A percentile compares a stretch with the other conserved stretches of the same genome.
Conservation (phyloP, 2,329 filamentous ascomycete species). For the Kalaharituber pfeilii region DNA sequence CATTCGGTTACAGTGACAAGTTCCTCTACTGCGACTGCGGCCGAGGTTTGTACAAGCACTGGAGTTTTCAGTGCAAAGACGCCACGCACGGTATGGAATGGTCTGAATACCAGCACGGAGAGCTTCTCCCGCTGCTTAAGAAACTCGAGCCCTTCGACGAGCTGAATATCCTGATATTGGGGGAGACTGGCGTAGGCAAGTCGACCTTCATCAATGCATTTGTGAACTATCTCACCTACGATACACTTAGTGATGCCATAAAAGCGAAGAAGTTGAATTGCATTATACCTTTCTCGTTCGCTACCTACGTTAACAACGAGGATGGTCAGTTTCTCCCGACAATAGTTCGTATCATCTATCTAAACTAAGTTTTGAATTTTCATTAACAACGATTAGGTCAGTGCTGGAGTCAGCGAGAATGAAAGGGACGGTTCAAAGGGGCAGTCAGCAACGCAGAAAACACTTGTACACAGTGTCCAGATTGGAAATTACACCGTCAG, state of each 20-base stretch:
- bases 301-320: conserved; percentile 20
- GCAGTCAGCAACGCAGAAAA: conserved; percentile 28
- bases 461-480: conserved; percentile 25
- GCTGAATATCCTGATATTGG: conserved; percentile 32
- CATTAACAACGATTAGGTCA: neutral
- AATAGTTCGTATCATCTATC: neutral
- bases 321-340: neutral
- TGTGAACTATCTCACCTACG: conserved; percentile 31
- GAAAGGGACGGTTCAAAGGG: conserved; percentile 26
- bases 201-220: conserved; percentile 36
- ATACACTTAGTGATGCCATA: conserved; percentile 29
- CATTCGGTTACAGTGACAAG: conserved; percentile 23
- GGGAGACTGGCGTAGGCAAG: conserved; percentile 35
- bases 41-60: conserved; percentile 20
- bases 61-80: conserved; percentile 25
- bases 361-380: neutral
- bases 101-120: conserved; percentile 11
- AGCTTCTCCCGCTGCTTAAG: conserved; percentile 17
- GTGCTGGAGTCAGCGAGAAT: conserved; percentile 14
- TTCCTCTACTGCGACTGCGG: conserved; percentile 30
- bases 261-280: conserved; percentile 23
- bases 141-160: conserved; percentile 23
- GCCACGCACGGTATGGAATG: conserved; percentile 21
- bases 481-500: conserved; percentile 24
- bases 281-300: conserved; percentile 30